Percentiles rank a stretch among this genome's conserved stretches.
Evolutionary conservation across 2,329 filamentous ascomycete species (phyloP).

Genomic region (Clonostachys rosea): DNA sequence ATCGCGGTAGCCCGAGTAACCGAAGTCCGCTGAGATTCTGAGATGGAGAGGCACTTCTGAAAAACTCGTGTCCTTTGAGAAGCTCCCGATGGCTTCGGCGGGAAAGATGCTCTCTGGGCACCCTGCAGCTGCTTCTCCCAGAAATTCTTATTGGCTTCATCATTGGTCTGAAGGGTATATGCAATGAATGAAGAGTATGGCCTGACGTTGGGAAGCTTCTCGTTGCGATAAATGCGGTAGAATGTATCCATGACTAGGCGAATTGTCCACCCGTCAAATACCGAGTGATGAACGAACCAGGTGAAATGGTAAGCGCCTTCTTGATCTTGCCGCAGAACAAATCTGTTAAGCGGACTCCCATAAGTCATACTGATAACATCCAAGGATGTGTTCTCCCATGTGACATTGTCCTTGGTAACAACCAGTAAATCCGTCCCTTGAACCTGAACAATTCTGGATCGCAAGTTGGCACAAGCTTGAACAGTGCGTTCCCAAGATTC

Average conservation of each 20-base stretch:
- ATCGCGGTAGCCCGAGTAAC: slow-evolving; percentile 10
- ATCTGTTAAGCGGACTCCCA: slow-evolving; percentile 2
- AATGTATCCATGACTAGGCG: not conserved
- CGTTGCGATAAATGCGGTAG: slow-evolving; percentile 1
- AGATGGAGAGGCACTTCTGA: not conserved
- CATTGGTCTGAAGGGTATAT: not conserved
- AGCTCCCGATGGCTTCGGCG: not conserved
- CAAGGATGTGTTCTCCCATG: not conserved
- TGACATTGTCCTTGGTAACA: slow-evolving; percentile 5
- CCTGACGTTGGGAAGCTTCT: slow-evolving; percentile 4
- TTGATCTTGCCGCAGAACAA: not conserved
- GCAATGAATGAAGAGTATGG: slow-evolving; percentile 6
- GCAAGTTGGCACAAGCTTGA: slow-evolving; percentile 5
- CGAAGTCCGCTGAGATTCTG: not conserved
- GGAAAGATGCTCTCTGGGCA: slow-evolving; percentile 6
- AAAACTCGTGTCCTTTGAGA: not conserved
- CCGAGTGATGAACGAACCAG: slow-evolving; percentile 15
- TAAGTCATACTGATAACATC: not conserved
- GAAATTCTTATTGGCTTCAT: not conserved
- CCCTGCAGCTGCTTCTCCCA: not conserved
- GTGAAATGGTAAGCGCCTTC: slow-evolving; percentile 6
- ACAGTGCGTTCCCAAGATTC: slow-evolving; percentile 9
- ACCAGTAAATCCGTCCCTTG: slow-evolving; percentile 3
- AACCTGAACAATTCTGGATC: slow-evolving; percentile 9
- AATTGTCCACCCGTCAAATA: slow-evolving; percentile 17